Conservation (phyloP, 2,329 filamentous ascomycete species). For the Myriosclerotinia curreyana region DNA sequence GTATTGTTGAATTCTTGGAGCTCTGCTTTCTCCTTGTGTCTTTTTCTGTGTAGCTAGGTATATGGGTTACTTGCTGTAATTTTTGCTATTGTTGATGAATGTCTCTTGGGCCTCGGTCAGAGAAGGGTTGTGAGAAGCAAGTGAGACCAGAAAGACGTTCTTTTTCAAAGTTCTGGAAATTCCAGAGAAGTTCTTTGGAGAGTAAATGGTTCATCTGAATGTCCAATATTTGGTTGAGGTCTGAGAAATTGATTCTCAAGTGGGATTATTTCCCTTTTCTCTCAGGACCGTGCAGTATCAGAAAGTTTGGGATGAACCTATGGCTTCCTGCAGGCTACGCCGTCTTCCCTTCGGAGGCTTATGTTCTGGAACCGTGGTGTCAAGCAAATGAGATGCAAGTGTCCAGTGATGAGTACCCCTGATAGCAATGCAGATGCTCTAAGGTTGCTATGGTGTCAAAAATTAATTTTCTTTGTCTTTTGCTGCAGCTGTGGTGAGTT, state of each 20-base stretch:
- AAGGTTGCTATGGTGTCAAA: constrained; percentile 27
- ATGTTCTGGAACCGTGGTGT: constrained; percentile 36
- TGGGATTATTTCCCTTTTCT: constrained; percentile 38
- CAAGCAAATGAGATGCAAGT: constrained; percentile 32
- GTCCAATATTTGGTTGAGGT: constrained; percentile 31
- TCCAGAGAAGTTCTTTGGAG: constrained; percentile 32
- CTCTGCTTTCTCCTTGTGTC: not conserved
- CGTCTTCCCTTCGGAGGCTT: constrained; percentile 30
- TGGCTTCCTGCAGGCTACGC: constrained; percentile 37
- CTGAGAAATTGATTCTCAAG: constrained; percentile 34
- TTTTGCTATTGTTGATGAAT: constrained; percentile 7
- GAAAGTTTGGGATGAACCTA: constrained; percentile 41
- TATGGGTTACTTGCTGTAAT: constrained; percentile 3
- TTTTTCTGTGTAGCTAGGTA: constrained; percentile 4
- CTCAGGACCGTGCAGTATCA: constrained; percentile 32
- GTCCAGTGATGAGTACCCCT: constrained; percentile 34
- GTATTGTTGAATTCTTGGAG: not conserved
- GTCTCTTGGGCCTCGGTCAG: constrained; percentile 18
- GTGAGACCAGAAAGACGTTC: constrained; percentile 29
- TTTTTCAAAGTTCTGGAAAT: constrained; percentile 36
- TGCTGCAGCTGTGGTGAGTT: constrained; percentile 11
- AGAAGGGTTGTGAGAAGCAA: constrained; percentile 25
- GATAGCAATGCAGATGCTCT: constrained; percentile 29
- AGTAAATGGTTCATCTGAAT: constrained; percentile 34
- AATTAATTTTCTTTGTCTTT: constrained; percentile 20